phyloP scores from a whole-genome alignment of 2,329 filamentous ascomycete genomes.

The Amylocarpus encephaloides region DNA sequence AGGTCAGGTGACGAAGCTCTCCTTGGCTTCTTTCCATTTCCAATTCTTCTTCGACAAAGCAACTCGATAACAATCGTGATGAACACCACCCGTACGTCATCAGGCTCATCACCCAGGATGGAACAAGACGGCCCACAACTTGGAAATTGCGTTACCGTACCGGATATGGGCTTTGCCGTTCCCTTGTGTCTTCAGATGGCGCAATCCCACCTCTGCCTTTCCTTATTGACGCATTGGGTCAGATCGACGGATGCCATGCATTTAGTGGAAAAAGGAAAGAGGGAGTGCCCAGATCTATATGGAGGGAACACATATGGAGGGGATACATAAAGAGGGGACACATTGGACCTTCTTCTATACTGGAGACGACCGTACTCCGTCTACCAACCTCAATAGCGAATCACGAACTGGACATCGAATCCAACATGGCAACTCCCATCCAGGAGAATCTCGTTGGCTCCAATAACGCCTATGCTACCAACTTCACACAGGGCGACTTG shows the following conservation, averaged over 20 bases:
- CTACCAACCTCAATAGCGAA: not conserved
- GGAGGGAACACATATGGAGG: too few species aligned
- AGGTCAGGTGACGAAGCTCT: too few species aligned
- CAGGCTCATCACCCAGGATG: too few species aligned
- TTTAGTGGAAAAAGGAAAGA: too few species aligned
- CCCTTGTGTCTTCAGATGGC: not conserved
- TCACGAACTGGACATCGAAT: not conserved
- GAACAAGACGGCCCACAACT: too few species aligned
- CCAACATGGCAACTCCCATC: constrained; percentile 29
- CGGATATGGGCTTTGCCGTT: not conserved
- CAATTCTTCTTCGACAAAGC: too few species aligned
- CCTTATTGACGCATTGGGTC: not conserved
- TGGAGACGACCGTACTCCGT: not conserved
- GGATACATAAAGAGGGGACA: too few species aligned
- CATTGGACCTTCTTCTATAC: too few species aligned
- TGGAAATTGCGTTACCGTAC: not conserved
- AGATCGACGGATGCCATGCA: constrained; percentile 1
- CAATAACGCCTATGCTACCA: constrained; percentile 50
- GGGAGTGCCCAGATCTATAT: not conserved
- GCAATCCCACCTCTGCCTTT: constrained; percentile 1
- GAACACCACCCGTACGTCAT: too few species aligned
- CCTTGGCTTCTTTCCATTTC: too few species aligned
- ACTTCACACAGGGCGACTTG: constrained; percentile 61
- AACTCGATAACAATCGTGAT: too few species aligned
- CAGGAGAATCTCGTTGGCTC: constrained; percentile 49